Base-by-base conservation (phyloP, 2,329 filamentous ascomycete genomes). In the Diaporthe sp. region DNA sequence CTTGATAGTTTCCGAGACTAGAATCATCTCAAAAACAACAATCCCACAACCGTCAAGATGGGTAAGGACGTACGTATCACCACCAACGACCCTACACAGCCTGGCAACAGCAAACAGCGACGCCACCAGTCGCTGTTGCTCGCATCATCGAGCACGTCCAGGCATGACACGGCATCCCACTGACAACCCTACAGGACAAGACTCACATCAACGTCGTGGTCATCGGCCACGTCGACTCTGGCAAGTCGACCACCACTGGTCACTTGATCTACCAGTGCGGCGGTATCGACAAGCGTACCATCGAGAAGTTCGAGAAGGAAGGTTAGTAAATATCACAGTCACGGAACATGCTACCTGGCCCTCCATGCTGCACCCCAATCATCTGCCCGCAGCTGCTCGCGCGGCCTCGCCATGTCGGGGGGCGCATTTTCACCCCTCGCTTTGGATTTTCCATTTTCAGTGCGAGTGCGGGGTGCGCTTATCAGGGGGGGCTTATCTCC, bases 241-340 rank as follows among this genome's bases (percentile, higher is more conserved):
- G 96, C 91, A 98, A 98, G 94, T 98, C 96, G 83, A 98, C 96
- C 88, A 98, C 96, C 88, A 94, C 88, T 83, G 92, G 93, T 88
- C 93, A 96, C 92, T 93, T 99, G 93, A 98, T 99, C 94, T 98
- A 98, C 95, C 96, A 99, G 94, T 98, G 97, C 92, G 97, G 97
- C 94, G 97, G 97, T 95, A 99, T 98, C 87, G 97, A 99, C 95
- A 95, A 96, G 93, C 96, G 97, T 95, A 98, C 96, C 89, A 99
- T 99, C 88, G 97, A 99, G 94, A 99, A 99, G 94, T 99, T 99
- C 93, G 97, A 99, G 96, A 99, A 99, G 75, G 75, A 76, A 61
- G 95, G 95, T 97, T 89, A 87, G 92, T 86, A 76, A 73, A 57
- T 39, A 72, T 10, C 59, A 53, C 7, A 46, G 6, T 10, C 42